These are phyloP conservation scores for Eleusine indica DNA, from an alignment of 176 grass and related monocot species.

Conservation along the genomic window DNA sequence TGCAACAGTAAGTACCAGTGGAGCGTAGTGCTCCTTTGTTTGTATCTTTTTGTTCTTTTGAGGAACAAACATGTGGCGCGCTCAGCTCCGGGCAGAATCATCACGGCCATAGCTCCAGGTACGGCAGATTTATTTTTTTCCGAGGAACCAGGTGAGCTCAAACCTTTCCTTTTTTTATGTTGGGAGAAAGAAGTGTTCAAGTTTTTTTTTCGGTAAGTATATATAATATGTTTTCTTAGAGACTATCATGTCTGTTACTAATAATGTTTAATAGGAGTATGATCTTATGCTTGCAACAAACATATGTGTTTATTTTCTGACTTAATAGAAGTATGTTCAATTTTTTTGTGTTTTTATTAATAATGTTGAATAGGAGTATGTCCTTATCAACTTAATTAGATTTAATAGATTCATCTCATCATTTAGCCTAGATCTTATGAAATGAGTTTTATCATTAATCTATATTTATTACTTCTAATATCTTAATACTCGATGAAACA, in stretches of 20 bases:
- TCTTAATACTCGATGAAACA: no score
- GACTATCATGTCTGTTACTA: neutral
- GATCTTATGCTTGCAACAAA: neutral
- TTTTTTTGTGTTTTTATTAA: no score
- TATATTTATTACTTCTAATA: no score
- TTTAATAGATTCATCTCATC: no score
- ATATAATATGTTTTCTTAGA: neutral
- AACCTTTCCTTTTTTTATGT: neutral
- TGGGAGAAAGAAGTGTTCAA: neutral
- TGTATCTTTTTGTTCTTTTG: slow-evolving; percentile 48
- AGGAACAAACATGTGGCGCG: neutral
- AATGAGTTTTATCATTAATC: no score
- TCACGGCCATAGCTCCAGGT: slow-evolving; percentile 17
- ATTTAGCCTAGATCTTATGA: no score
- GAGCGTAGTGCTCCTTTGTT: slow-evolving; percentile 4
- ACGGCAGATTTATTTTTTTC: slow-evolving; percentile 21
- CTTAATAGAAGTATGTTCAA: no score
- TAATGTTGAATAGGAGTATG: no score
- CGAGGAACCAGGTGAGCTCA: neutral
- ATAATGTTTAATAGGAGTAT: neutral
- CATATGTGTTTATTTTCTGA: neutral
- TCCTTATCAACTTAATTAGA: no score
- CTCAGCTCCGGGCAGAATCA: slow-evolving; percentile 15
- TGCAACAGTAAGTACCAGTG: no score
- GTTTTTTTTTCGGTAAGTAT: neutral